These are phyloP conservation scores for Diaporthe humulicola DNA, from an alignment of 2,329 filamentous ascomycete species.

Conservation along the genomic window DNA sequence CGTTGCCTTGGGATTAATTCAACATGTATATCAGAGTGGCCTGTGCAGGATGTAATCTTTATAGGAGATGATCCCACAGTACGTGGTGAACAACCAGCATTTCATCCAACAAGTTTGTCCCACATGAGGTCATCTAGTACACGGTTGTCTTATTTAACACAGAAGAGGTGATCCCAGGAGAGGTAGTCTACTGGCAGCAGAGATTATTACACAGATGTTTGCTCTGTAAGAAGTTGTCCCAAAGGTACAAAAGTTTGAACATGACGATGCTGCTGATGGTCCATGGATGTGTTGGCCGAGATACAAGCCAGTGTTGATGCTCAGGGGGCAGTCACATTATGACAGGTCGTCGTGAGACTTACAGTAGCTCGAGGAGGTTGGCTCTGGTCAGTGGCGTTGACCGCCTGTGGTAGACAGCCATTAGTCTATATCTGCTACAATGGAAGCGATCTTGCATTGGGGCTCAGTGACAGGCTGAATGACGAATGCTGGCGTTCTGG, in stretches of 20 bases:
- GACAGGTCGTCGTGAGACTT: neutral
- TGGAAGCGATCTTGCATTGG: neutral
- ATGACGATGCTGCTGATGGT: neutral
- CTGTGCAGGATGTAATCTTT: neutral
- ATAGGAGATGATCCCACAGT: neutral
- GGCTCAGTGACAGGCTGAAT: neutral
- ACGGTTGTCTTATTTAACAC: neutral
- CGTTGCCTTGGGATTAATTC: neutral
- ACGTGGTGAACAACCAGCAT: neutral
- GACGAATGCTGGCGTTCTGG: conserved; percentile 9
- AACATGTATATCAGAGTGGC: neutral
- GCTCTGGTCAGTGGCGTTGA: neutral
- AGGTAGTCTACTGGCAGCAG: too few species aligned
- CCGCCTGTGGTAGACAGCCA: neutral
- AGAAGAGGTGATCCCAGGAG: neutral
- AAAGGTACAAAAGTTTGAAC: neutral
- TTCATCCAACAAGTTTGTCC: neutral
- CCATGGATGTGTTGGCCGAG: neutral
- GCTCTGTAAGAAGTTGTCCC: neutral
- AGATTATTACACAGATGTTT: neutral
- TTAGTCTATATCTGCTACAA: conserved; percentile 4
- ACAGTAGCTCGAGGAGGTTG: neutral
- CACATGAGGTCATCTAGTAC: neutral
- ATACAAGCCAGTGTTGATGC: neutral
- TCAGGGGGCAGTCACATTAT: neutral